Base-by-base conservation (phyloP, 2,329 filamentous ascomycete species). In the Pleurostoma richardsiae region DNA sequence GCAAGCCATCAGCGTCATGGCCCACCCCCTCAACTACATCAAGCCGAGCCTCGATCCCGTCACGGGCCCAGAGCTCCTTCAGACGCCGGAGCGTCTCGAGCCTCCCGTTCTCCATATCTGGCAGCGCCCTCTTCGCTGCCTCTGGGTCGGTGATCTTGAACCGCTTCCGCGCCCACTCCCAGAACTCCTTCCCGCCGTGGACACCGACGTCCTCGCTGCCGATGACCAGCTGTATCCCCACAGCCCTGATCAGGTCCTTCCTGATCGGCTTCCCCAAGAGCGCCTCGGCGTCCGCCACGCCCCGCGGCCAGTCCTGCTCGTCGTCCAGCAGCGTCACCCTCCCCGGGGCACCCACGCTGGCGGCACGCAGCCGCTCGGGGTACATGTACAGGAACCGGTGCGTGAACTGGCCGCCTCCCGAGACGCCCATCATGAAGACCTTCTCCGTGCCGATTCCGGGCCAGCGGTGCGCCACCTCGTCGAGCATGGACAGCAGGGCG, bases 321-420 rank as follows among this genome's bases (percentile, higher is more conserved):
- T 54, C 50, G 40, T 62, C 55, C 4, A 63, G 46, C 5, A 38
- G 10, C n/a, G 60, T 63, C 5, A 50, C 48, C n/a, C 49, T 44
- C 2, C 60, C 62, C 6, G 61, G 62, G 6, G 62, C 60, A 26
- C 62, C 62, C n/a, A 63, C 42, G 44, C 59, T 63, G 4, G 56
- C 55, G 11, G 55, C 56, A 4, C 47, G 42, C 1, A 64, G 38
- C 6, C 57, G 54, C 45, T 64, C 58, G 3, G 62, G 58, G 47
- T 64, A 52, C 28, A 65, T 45, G 46, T 63, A 64, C 10, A 64
- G 46, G 43, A 65, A 62, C 10, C 61, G 54, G 33, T 61, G 60
- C 1, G 52, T 51, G 44, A 64, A 64, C 46, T 65, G 61, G 3
- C 60, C 62, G 26, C 61, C 62, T 0, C 59, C 62, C 5, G 59